Evolutionary conservation across 805 yeast species (phyloP), one percentile per base, ranked within the genome.

Genomic region (Millerozyma miso): DNA sequence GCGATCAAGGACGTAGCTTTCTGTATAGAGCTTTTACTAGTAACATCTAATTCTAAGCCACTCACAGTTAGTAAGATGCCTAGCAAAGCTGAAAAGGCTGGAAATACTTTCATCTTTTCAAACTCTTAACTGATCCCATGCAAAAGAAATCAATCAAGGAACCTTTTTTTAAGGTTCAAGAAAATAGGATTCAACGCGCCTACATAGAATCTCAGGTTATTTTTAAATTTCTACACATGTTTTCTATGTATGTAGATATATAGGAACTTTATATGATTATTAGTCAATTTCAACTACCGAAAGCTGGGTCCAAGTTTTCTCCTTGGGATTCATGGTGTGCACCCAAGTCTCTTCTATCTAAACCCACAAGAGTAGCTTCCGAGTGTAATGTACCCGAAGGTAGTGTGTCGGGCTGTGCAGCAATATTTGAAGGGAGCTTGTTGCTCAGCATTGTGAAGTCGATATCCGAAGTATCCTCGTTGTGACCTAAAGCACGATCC

Each of bases 1-100:
- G 82, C 81, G 15, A 89, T 69, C 37, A 79, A 61, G 0, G 81
- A 68, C 2, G 85, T 77, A 1, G 83, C 90, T 29, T 67, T 58
- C 45, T 69, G 60, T 40, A 85, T 71, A 31, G 79, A 77, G 7
- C 69, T 63, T 31, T 54, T 53, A 44, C 69, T 66, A 47, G 59
- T 57, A 17, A 74, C 54, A 50, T 74, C 75, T 39, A 71, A 59
- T 48, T 51, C 47, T 34, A 67, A 49, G n/a, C 59, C 63, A 8
- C 45, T 37, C 2, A 39, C 40, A 36, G 41, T 38, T 33, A 40
- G 46, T 14, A 36, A 39, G 17, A 40, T 31, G 34, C 40, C 35
- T 32, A 36, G 33, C 20, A 45, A 14, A 17, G n/a, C 14, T 26
- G 41, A 34, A 26, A 33, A 20, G 19, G 39, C n/a, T 18, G 19